Percentiles rank a stretch among this genome's conserved stretches.
Evolutionary conservation across 257 asterid genomes (phyloP).

Genomic region (Nicotiana obtusifolia): DNA sequence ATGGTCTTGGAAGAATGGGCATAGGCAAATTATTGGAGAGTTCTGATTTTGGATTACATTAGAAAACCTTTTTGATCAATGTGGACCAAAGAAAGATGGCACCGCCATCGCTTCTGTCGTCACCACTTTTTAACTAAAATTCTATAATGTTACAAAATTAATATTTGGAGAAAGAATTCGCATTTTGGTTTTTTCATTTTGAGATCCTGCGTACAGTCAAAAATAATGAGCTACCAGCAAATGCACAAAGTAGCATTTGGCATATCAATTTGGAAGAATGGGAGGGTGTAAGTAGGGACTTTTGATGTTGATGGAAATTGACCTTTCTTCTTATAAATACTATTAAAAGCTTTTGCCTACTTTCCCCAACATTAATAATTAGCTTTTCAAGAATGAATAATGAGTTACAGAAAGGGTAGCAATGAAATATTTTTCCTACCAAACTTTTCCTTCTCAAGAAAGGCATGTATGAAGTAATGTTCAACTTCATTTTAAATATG

Average conservation of each 20-base stretch:
- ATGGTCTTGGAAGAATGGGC: neutral
- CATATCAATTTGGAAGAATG: conserved; percentile 4
- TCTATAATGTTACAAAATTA: neutral
- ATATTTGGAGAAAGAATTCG: neutral
- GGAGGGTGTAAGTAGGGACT: no score
- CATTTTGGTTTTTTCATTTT: neutral
- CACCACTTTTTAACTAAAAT: neutral
- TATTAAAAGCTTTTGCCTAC: neutral
- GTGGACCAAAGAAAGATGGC: conserved; percentile 12
- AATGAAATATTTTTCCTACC: neutral
- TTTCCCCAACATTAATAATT: neutral
- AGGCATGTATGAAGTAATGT: neutral
- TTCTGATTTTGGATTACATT: conserved; percentile 5
- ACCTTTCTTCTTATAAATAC: neutral
- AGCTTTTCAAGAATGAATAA: neutral
- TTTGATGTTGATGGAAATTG: neutral
- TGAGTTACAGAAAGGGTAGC: neutral
- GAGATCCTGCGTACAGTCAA: neutral
- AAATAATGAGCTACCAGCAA: neutral
- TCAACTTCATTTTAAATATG: neutral
- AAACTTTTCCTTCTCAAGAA: neutral
- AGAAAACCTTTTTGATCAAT: neutral
- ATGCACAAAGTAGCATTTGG: conserved; percentile 11
- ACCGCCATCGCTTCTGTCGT: neutral
- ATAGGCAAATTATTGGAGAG: conserved; percentile 9